Evolutionary conservation across 495 filamentous ascomycete genomes (phyloP).

Genomic region (Trichoderma asperelloides): DNA sequence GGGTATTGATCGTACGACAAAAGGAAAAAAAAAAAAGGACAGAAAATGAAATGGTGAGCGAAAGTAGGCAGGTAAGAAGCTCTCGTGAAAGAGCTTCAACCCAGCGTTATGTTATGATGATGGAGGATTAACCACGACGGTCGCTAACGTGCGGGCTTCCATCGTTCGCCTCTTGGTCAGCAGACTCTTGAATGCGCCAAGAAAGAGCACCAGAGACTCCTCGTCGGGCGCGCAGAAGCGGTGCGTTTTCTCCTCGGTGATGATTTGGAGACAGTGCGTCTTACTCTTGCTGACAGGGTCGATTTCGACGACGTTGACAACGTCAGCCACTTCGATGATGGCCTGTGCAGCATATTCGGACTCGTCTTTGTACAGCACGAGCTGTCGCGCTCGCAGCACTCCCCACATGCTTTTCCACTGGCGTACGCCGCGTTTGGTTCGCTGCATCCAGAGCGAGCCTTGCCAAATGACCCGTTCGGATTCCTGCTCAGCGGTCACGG

Average conservation of each 20-base stretch:
- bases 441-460: conserved; percentile 79
- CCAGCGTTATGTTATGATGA: neutral
- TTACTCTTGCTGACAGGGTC: conserved; percentile 81
- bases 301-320: conserved; percentile 89
- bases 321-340: conserved; percentile 66
- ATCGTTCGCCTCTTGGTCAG: conserved; percentile 58
- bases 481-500: conserved; percentile 42
- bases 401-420: conserved; percentile 95
- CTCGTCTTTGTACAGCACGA: conserved; percentile 91
- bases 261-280: conserved; percentile 80
- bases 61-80: neutral
- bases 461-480: conserved; percentile 80
- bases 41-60: neutral
- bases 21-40: neutral
- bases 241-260: conserved; percentile 88
- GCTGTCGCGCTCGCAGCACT: conserved; percentile 75
- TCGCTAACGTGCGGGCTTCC: conserved; percentile 31
- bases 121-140: neutral
- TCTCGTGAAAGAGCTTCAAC: neutral
- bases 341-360: conserved; percentile 80
- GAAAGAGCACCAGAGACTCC: conserved; percentile 70
- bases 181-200: conserved; percentile 86
- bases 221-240: conserved; percentile 78
- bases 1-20: conserved; percentile 7
- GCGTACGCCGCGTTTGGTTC: conserved; percentile 75